phyloP scores from a whole-genome alignment of 108 stramenopile genomes.

The Pseudonitzschia multistriata region DNA sequence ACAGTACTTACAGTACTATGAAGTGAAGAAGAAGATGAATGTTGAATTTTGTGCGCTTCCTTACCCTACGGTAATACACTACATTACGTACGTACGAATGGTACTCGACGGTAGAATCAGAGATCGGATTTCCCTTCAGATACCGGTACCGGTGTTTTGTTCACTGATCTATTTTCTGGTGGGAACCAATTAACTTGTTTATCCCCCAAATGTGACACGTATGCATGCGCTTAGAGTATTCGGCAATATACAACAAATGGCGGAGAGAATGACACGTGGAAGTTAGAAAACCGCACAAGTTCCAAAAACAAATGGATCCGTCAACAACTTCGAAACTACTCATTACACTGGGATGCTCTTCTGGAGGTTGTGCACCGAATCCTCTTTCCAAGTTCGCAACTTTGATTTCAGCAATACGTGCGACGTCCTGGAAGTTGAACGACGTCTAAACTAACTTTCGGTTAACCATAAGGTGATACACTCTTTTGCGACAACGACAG shows the following conservation, averaged over 20 bases:
- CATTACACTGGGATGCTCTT: background rate
- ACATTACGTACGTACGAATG: background rate
- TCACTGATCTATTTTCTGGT: background rate
- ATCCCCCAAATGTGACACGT: too few relatives aligned
- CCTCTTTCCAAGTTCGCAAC: background rate
- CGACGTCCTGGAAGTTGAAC: too few relatives aligned
- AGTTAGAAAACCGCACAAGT: background rate
- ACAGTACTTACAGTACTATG: too few relatives aligned
- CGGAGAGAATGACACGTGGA: slow-evolving; percentile 3
- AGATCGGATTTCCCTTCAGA: too few relatives aligned
- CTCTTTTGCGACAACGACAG: slow-evolving; percentile 1
- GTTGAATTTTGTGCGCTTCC: too few relatives aligned
- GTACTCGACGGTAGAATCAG: too few relatives aligned
- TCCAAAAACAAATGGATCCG: background rate
- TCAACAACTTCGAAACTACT: background rate
- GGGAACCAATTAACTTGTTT: background rate
- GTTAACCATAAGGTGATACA: too few relatives aligned
- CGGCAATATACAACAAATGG: background rate
- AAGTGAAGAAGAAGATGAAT: too few relatives aligned
- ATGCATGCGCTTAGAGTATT: too few relatives aligned
- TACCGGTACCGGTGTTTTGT: background rate
- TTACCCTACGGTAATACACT: too few relatives aligned
- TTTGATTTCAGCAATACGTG: background rate
- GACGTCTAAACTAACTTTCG: background rate
- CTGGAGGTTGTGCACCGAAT: slow-evolving; percentile 1